Evolutionary conservation across 2,329 filamentous ascomycete genomes (phyloP).

Genomic region (Pyrenophora graminea): DNA sequence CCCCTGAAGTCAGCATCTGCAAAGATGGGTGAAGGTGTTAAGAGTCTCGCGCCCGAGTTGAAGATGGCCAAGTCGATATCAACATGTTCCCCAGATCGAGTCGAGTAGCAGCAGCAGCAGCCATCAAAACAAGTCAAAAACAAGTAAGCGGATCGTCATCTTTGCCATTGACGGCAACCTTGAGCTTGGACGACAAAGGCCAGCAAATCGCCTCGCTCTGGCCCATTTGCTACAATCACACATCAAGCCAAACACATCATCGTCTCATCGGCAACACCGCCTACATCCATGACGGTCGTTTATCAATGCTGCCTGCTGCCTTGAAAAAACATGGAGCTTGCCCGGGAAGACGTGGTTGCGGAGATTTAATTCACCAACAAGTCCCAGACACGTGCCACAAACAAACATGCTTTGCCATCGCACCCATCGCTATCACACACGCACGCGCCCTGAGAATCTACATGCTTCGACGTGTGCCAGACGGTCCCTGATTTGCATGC

Average conservation of each 20-base stretch:
- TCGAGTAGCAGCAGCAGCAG: conserved; percentile 5
- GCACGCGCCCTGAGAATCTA: neutral
- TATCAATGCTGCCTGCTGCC: neutral
- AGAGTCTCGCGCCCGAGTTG: neutral
- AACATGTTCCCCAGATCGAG: conserved; percentile 8
- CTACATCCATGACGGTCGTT: neutral
- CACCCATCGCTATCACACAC: too few species aligned
- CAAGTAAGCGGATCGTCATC: conserved; percentile 18
- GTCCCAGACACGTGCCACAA: neutral
- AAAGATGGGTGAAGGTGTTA: neutral
- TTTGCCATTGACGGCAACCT: neutral
- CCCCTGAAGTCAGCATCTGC: too few species aligned
- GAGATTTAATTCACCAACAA: neutral
- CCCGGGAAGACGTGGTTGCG: neutral
- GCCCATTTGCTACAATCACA: conserved; percentile 2
- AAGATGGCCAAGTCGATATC: neutral
- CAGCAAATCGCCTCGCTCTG: conserved; percentile 1
- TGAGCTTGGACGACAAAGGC: conserved; percentile 12
- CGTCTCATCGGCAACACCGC: neutral
- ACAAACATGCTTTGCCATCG: neutral
- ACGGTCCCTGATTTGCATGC: conserved; percentile 3
- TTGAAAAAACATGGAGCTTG: neutral
- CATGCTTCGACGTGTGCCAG: too few species aligned
- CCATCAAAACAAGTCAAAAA: conserved; percentile 3
- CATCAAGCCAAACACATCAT: conserved; percentile 6